Base-by-base conservation (phyloP, 257 asterid species). In the Dorcoceras hygrometricum region DNA sequence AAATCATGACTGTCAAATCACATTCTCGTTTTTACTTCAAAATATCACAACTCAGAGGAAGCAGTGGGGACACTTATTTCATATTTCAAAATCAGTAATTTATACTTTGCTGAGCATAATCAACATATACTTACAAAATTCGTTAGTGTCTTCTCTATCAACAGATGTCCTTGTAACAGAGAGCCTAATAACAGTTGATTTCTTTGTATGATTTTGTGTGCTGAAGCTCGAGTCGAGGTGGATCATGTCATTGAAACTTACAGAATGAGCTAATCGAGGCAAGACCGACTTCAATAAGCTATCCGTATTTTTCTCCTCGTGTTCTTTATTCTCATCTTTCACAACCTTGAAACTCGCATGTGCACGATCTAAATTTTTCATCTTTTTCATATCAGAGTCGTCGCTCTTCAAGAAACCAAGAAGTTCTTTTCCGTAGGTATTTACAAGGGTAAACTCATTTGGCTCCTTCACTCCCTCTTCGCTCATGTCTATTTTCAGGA, bases 181-280 rank as follows among this genome's bases (percentile, higher is more conserved):
- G 28, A 94, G 89, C 74, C 96, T 86, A 53, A 89, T 82, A 55
- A 87, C 91, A 32, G 95, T 62, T 43, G 99, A 82, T 79, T 83
- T 94, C 86, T 67, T 88, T 70, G 73, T 77, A 67, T 83, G 97
- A 70, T 91, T 71, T 50, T 75, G 84, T 61, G 75, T 53, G 67
- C 81, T 83, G 14, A 80, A 57, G 76, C 59, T 76, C 66, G 81
- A 59, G 60, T 83, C 65, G 27, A 20, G 57, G 70, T 68, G 73
- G 78, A 78, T 80, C 85, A 77, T 84, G 65, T 90, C 94, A 59
- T 87, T 93, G 59, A 83, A 90, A 71, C 96, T 88, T 67, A 83
- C 57, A 53, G 94, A 78, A 76, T 95, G 84, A 60, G 83, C 83
- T 66, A 90, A 80, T 20, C 73, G 75, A 61, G 97, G 96, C 48